These are phyloP conservation scores for Pythium apleroticum DNA, from an alignment of 352 stramenopile species.

Conservation along the genomic window DNA sequence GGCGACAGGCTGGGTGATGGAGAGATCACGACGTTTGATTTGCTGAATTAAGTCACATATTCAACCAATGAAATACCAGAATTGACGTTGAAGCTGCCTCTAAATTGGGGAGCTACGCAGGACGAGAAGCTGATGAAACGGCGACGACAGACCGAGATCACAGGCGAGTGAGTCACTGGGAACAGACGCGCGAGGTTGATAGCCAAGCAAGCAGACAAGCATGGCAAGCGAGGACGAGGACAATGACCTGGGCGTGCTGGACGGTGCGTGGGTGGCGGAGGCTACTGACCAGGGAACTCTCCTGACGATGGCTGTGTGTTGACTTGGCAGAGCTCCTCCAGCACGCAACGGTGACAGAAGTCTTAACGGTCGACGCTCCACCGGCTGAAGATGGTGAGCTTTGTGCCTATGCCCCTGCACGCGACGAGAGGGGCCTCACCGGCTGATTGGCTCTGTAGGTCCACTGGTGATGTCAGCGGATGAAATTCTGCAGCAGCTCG, in stretches of 20 bases:
- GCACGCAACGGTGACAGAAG: neutral
- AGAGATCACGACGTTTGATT: slow-evolving; percentile 9
- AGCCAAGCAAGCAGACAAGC: neutral
- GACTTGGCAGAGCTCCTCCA: slow-evolving; percentile 14
- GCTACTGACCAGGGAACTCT: neutral
- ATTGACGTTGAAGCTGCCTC: slow-evolving; percentile 12
- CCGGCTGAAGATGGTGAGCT: neutral
- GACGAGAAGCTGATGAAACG: slow-evolving; percentile 11
- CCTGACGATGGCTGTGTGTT: neutral
- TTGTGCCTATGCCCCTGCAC: too few relatives aligned
- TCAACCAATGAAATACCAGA: neutral
- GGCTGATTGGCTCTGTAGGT: neutral
- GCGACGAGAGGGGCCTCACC: neutral
- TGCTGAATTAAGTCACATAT: neutral
- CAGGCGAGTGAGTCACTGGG: neutral
- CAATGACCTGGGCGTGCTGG: slow-evolving; percentile 33
- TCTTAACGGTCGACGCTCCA: neutral
- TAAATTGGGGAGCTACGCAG: slow-evolving; percentile 8
- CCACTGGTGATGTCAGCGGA: slow-evolving; percentile 12
- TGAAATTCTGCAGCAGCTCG: slow-evolving; percentile 18
- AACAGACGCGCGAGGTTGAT: neutral
- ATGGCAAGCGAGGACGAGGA: slow-evolving; percentile 16
- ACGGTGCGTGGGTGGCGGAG: slow-evolving; percentile 19
- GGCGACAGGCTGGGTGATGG: neutral
- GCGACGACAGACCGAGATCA: neutral